A percentile compares a stretch with the other conserved stretches of the same genome.
Conservation (phyloP, 164 flowering plant species). For the Umbilicus rupestris region DNA sequence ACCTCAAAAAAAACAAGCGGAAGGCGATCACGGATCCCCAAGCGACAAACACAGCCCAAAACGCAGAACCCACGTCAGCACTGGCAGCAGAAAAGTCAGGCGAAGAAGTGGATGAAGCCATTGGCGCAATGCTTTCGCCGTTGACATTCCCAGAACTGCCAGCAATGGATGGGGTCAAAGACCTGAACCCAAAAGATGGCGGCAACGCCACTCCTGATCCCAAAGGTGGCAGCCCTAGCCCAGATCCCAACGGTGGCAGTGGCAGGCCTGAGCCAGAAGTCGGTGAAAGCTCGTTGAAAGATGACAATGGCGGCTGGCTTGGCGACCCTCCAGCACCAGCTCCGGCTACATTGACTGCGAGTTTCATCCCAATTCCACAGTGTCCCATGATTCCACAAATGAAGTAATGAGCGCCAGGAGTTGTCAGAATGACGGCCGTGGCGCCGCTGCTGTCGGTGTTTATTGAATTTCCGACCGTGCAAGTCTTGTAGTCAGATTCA, state of each 20-base stretch:
- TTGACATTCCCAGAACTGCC: neutral
- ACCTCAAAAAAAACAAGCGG: neutral
- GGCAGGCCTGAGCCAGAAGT: neutral
- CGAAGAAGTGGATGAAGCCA: neutral
- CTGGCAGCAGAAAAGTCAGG: slow-evolving; percentile 1
- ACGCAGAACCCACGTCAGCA: neutral
- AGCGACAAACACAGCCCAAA: neutral
- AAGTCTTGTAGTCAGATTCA: slow-evolving; percentile 1
- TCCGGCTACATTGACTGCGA: neutral
- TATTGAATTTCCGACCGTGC: slow-evolving; percentile 6
- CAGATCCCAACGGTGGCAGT: neutral
- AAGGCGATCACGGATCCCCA: neutral
- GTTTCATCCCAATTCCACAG: slow-evolving; percentile 7
- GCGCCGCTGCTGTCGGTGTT: slow-evolving; percentile 3
- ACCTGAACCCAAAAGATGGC: neutral
- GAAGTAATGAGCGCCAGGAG: slow-evolving; percentile 5
- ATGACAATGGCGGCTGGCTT: neutral
- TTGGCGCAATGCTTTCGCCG: neutral
- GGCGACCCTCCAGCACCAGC: slow-evolving; percentile 1
- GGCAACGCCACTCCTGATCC: slow-evolving; percentile 1
- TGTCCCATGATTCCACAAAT: slow-evolving; percentile 5
- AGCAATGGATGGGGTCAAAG: neutral
- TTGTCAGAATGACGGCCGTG: slow-evolving; percentile 1
- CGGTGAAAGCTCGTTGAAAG: neutral
- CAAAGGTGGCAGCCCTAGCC: neutral